Conservation (phyloP, 2,329 filamentous ascomycete species). For the Fusarium metavorans region DNA sequence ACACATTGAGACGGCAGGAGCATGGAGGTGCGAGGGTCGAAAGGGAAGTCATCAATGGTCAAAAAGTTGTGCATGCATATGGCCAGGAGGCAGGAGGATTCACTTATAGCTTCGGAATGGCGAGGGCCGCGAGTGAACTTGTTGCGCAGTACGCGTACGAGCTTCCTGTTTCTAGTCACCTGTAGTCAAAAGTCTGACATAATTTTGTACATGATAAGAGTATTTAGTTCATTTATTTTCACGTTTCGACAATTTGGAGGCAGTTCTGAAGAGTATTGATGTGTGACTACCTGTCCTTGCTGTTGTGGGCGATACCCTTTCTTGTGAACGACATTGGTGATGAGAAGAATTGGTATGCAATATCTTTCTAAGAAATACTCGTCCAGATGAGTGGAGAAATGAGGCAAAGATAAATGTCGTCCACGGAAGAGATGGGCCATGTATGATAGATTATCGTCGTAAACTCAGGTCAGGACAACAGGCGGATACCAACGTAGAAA, state of each 20-base stretch:
- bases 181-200: background rate
- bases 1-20: background rate
- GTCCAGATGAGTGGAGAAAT: background rate
- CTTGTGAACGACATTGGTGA: background rate
- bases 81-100: constrained; percentile 11
- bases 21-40: constrained; percentile 4
- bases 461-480: background rate
- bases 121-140: background rate
- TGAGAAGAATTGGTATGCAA: background rate
- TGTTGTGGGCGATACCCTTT: background rate
- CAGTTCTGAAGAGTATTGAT: background rate
- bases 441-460: background rate
- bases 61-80: constrained; percentile 14
- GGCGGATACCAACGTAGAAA: background rate
- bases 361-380: background rate
- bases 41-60: background rate
- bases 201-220: background rate
- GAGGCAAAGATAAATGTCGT: accelerated
- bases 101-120: constrained; percentile 9
- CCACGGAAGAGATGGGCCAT: background rate
- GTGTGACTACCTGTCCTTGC: background rate
- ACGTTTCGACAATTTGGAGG: background rate
- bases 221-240: background rate
- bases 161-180: background rate
- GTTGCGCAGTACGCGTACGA: constrained; percentile 5